These are phyloP conservation scores for Craspedostauros australis DNA, from an alignment of 108 stramenopile genomes.

Conservation along the genomic window DNA sequence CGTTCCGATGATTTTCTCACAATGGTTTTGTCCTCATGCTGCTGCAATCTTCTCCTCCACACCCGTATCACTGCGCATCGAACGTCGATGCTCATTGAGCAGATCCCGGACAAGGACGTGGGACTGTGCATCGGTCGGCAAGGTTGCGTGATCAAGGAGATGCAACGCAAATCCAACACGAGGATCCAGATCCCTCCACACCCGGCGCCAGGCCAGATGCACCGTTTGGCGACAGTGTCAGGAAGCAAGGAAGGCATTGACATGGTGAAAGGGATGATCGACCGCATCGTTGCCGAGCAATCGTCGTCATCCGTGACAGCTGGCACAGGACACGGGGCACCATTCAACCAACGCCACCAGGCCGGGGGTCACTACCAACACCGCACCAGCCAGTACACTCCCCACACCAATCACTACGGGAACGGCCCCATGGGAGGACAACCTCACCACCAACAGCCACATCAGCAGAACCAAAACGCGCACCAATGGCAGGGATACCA, in stretches of 20 bases:
- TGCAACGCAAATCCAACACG: constrained; percentile 72
- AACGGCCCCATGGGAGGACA: neutral
- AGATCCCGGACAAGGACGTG: constrained; percentile 80
- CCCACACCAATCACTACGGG: no score
- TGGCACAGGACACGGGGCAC: no score
- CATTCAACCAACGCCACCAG: constrained; percentile 5
- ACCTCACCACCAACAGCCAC: constrained; percentile 10
- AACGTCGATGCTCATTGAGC: neutral
- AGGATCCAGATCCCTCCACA: constrained; percentile 82
- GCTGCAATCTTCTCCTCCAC: neutral
- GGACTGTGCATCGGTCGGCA: constrained; percentile 84
- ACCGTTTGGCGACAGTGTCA: constrained; percentile 74
- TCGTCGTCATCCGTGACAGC: constrained; percentile 74
- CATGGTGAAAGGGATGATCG: constrained; percentile 65
- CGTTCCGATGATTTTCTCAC: no score
- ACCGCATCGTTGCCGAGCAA: constrained; percentile 72
- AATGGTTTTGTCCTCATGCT: no score
- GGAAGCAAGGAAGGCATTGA: constrained; percentile 68
- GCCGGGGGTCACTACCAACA: constrained; percentile 21
- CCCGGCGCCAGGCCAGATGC: constrained; percentile 57
- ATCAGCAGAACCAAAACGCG: constrained; percentile 8
- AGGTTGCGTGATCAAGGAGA: constrained; percentile 83
- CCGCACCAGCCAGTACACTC: neutral
- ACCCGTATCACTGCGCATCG: neutral
- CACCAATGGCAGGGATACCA: constrained; percentile 50